Base-by-base conservation (phyloP, 2,329 filamentous ascomycete genomes). In the Periconia sp. region DNA sequence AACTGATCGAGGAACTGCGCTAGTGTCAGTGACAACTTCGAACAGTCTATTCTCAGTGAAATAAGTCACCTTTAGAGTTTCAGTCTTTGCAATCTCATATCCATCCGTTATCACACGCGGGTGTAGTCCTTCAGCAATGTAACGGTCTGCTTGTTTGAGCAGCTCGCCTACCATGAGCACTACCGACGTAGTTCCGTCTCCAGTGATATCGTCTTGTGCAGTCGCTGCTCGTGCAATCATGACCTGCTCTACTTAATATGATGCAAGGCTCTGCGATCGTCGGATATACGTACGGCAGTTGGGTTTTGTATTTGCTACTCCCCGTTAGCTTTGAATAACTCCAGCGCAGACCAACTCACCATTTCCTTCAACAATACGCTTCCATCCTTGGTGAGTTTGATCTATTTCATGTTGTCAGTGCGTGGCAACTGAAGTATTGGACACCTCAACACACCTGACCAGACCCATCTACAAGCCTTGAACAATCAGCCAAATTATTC, bases 331-430 rank as follows among this genome's bases (percentile, higher is more conserved):
- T 23, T 18, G 1, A 30, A 19, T 13, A 8, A 8, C n/a, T 30
- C 13, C 41, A 15, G 23, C 17, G 31, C n/a, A 33, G 10, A 6
- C 6, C 20, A 41, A 71, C 76, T 51, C 65, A 84, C 78, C 85
- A 87, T 87, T 72, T 87, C 85, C 68, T 83, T 82, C 66, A 88
- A 70, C 62, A 88, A 81, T 56, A 97, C 93, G 70, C 96, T 97
- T 73, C 94, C 94, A 79, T 99, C 94, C 78, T 99, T 99, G 66
- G 94, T 99, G 74, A 99, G 85, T 81, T 99, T 99, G 81, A 99
- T 99, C 86, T 94, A 65, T 72, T 57, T 23, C 19, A 42, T 19
- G 64, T 46, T 8, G 17, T 50, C 33, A 66, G 55, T 11, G 7
- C 20, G 54, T 10, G 55, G 55, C 47, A 60, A 67, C 59, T 67